A percentile compares a stretch with the other conserved stretches of the same genome.
Evolutionary conservation across 2,329 filamentous ascomycete genomes (phyloP).

Genomic region (Penicillium crustosum): DNA sequence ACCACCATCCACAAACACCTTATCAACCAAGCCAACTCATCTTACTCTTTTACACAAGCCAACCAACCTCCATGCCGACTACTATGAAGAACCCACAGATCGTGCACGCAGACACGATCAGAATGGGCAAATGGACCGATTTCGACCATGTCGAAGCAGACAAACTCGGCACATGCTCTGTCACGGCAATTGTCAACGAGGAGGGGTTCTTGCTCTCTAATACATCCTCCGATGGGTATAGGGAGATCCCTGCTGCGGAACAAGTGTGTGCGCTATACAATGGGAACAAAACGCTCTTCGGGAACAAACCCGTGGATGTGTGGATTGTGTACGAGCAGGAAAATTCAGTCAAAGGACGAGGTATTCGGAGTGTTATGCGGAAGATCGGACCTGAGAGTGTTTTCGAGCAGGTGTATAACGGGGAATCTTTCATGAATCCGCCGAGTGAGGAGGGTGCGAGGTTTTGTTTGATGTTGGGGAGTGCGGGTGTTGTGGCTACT

Average conservation of each 20-base stretch:
- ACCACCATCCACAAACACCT: not conserved
- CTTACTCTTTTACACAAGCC: not conserved
- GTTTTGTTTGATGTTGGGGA: not conserved
- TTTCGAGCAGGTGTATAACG: not conserved
- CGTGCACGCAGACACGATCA: not conserved
- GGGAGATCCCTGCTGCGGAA: not conserved
- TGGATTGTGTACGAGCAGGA: conserved; percentile 3
- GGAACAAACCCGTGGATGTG: not conserved
- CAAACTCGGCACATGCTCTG: not conserved
- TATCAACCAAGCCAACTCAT: not conserved
- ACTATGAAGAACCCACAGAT: not conserved
- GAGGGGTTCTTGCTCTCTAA: not conserved
- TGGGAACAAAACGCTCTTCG: not conserved
- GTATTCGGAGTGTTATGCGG: not conserved
- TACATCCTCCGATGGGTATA: not conserved
- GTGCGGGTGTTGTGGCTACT: not conserved
- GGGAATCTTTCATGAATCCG: not conserved
- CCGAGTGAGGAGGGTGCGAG: not conserved
- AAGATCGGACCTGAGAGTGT: not conserved
- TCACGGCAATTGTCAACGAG: not conserved
- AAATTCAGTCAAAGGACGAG: not conserved
- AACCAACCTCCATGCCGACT: not conserved
- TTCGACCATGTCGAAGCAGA: not conserved
- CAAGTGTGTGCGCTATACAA: not conserved
- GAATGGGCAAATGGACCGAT: not conserved